phyloP scores from a whole-genome alignment of 176 grass and related monocot species.

The Calamus simplicifolius region DNA sequence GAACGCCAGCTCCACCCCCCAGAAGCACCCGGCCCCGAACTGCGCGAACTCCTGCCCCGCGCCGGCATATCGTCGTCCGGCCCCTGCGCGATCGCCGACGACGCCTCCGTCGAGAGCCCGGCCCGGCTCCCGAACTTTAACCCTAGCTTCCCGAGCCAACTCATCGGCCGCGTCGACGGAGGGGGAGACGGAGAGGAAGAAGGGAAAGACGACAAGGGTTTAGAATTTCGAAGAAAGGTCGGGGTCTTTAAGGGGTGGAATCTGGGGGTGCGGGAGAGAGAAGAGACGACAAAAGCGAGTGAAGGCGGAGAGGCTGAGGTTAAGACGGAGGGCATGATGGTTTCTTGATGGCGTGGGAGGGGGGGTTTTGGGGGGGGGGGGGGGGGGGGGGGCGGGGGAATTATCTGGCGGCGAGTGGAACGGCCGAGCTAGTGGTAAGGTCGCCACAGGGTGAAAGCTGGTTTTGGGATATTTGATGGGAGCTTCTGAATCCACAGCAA shows the following conservation, averaged over 20 bases:
- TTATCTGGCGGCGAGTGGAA: conserved; percentile 16
- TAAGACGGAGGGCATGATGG: conserved; percentile 56
- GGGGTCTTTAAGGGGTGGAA: not conserved
- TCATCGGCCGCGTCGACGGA: conserved; percentile 39
- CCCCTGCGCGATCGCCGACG: conserved; percentile 72
- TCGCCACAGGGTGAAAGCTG: too few species aligned
- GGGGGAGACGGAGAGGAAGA: conserved; percentile 10
- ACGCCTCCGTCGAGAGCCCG: conserved; percentile 42
- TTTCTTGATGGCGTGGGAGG: conserved; percentile 23
- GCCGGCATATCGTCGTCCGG: conserved; percentile 78
- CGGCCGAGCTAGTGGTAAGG: too few species aligned
- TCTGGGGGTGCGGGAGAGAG: conserved; percentile 18
- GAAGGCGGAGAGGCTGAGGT: conserved; percentile 25
- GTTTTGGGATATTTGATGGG: too few species aligned
- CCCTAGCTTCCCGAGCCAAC: conserved; percentile 95
- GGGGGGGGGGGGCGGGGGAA: too few species aligned
- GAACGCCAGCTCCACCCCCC: conserved; percentile 92
- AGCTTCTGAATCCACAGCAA: too few species aligned
- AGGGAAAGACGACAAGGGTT: conserved; percentile 12
- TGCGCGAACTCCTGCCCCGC: conserved; percentile 73
- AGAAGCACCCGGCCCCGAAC: conserved; percentile 94
- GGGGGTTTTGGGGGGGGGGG: too few species aligned
- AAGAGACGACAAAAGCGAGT: conserved; percentile 19
- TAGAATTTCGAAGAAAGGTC: not conserved
- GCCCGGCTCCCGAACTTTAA: conserved; percentile 52